Base-by-base conservation (phyloP, 345 rosid genomes). In the Lepidium didymum region DNA sequence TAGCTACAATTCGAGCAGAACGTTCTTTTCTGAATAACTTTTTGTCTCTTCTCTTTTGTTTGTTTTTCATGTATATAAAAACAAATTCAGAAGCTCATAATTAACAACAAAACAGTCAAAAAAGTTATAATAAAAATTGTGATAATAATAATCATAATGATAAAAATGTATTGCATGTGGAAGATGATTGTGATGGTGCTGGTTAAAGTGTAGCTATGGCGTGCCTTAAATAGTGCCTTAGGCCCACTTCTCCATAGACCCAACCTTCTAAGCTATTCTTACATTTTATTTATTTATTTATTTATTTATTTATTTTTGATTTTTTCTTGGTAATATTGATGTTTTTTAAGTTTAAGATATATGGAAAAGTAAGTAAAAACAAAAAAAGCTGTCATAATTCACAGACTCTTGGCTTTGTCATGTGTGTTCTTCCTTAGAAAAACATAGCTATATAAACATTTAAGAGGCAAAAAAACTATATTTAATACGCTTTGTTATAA, bases 161-260 rank as follows among this genome's bases (percentile, higher is more conserved):
- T 60, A 38, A n/a, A n/a, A 66, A 67, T 67, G 56, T 36, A 75
- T 5, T 68, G 78, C 60, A 68, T 68, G 69, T 62, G 57, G 53
- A 40, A 54, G 59, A 53, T 62, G 72, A 66, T 66, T 64, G 73
- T 67, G 74, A 75, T 75, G 78, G 46, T 69, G 78, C 78, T 68
- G 78, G 78, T 57, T 69, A 62, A 75, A 75, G 78, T 53, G 68
- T 68, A 68, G 74, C 66, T 16, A 65, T 50, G 57, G 70, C 82
- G 75, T 73, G 77, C 78, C 66, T 52, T 43, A 35, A 56, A 64
- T 57, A 74, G 82, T 56, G 78, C 55, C 40, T 31, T 54, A 62
- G 78, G 66, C 85, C 86, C 82, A 78, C 76, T 51, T 10, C 35
- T 77, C 73, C 80, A 74, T 65, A 68, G 58, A 71, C 73, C 62